Conservation (phyloP, 2,329 filamentous ascomycete genomes). For the Colletotrichum orchidophilum region DNA sequence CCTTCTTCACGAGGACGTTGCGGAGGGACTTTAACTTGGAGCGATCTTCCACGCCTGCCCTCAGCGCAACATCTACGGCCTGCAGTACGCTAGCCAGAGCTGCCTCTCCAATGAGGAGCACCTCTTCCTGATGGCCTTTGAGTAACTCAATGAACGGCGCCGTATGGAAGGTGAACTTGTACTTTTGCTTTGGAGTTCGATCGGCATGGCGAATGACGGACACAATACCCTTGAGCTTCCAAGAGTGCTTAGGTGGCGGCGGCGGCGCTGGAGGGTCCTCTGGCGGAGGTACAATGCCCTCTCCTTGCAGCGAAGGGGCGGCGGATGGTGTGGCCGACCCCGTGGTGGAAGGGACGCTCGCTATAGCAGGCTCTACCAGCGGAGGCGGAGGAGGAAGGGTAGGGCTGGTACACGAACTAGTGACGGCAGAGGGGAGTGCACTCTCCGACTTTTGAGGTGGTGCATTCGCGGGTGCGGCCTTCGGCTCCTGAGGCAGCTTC, state of each 20-base stretch:
- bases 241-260: conserved; percentile 86
- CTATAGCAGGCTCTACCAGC: conserved; percentile 22
- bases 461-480: conserved; percentile 30
- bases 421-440: conserved; percentile 43
- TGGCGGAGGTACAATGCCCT: conserved; percentile 39
- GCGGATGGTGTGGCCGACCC: conserved; percentile 50
- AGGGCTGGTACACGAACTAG: conserved; percentile 48
- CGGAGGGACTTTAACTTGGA: conserved; percentile 87
- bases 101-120: conserved; percentile 90
- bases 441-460: conserved; percentile 46
- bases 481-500: conserved; percentile 31
- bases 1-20: conserved; percentile 91
- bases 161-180: conserved; percentile 99
- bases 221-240: conserved; percentile 98
- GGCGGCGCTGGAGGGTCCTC: conserved; percentile 67
- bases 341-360: conserved; percentile 47
- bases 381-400: conserved; percentile 44
- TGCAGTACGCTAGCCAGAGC: conserved; percentile 89
- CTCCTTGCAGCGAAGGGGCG: conserved; percentile 47
- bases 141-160: conserved; percentile 95
- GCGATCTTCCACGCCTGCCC: conserved; percentile 82
- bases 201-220: conserved; percentile 97
- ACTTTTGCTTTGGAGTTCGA: conserved; percentile 97
- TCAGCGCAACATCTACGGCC: conserved; percentile 83
- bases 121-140: conserved; percentile 95